Conservation (phyloP, 2,329 filamentous ascomycete species). For the Diplodia intermedia region DNA sequence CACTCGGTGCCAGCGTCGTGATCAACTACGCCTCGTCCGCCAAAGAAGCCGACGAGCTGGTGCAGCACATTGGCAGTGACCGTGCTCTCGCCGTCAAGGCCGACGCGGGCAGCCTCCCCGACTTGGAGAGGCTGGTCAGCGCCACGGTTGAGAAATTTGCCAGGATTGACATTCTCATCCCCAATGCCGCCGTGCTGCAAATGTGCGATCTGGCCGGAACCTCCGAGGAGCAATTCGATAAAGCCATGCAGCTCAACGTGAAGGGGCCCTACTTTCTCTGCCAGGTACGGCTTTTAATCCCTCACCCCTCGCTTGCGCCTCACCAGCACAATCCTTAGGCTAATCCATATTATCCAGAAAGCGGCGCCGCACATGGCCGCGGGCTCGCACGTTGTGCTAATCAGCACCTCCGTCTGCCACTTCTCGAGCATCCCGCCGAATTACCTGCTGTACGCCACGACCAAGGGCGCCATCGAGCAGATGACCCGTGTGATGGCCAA, state of each 20-base stretch:
- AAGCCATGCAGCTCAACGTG: slow-evolving; percentile 60
- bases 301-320: slow-evolving; percentile 9
- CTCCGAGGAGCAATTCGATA: slow-evolving; percentile 61
- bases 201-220: slow-evolving; percentile 56
- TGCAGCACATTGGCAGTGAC: slow-evolving; percentile 64
- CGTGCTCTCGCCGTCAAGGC: slow-evolving; percentile 70
- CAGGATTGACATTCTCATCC: slow-evolving; percentile 65
- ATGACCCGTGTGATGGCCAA: slow-evolving; percentile 63
- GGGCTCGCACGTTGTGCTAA: slow-evolving; percentile 43
- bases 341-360: slow-evolving; percentile 44
- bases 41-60: slow-evolving; percentile 60
- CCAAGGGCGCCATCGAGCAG: slow-evolving; percentile 67
- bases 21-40: slow-evolving; percentile 74
- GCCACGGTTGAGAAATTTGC: slow-evolving; percentile 48
- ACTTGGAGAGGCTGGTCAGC: slow-evolving; percentile 12
- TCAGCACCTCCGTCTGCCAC: slow-evolving; percentile 50
- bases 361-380: slow-evolving; percentile 58
- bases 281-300: slow-evolving; percentile 21
- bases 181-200: slow-evolving; percentile 62
- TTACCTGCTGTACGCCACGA: slow-evolving; percentile 54
- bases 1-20: slow-evolving; percentile 72
- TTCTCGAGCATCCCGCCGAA: slow-evolving; percentile 54
- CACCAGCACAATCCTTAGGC: slow-evolving; percentile 15
- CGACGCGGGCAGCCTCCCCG: slow-evolving; percentile 67
- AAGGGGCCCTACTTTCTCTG: slow-evolving; percentile 51